Evolutionary conservation across 78 protist genomes (phyloP).

Genomic region (Pelomyxa schiedti): DNA sequence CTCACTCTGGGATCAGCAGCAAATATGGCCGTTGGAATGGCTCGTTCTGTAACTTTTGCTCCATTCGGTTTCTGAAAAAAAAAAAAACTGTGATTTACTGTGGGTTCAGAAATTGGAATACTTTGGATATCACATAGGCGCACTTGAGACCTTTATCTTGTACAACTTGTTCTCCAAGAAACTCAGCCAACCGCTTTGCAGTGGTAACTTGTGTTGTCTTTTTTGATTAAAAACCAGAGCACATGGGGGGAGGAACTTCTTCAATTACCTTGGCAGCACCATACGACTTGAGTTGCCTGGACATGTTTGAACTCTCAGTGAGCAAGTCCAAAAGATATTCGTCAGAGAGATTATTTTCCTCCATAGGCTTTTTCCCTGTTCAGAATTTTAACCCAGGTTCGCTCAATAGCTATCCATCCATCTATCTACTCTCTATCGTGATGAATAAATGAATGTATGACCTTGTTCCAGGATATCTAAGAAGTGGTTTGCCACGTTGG

Average conservation of each 20-base stretch:
- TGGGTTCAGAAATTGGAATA: not conserved
- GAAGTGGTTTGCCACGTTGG: constrained; percentile 72
- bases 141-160: constrained; percentile 89
- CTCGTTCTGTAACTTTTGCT: constrained; percentile 88
- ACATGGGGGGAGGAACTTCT: too few species aligned
- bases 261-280: too few species aligned
- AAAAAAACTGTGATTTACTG: not conserved
- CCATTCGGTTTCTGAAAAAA: constrained; percentile 61
- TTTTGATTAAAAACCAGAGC: too few species aligned
- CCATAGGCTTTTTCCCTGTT: constrained; percentile 54
- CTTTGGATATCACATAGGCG: constrained; percentile 63
- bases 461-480: constrained; percentile 82
- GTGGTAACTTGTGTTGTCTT: constrained; percentile 68
- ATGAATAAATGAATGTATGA: too few species aligned
- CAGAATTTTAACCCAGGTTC: too few species aligned
- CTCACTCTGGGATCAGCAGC: constrained; percentile 13
- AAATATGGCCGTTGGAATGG: constrained; percentile 89
- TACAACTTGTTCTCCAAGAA: constrained; percentile 78
- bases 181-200: constrained; percentile 73
- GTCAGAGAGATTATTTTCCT: too few species aligned
- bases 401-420: too few species aligned
- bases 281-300: constrained; percentile 75
- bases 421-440: too few species aligned
- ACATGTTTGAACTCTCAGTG: constrained; percentile 78
- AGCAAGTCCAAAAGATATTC: constrained; percentile 76